Percentiles rank a stretch among this genome's conserved stretches.
phyloP scores from a whole-genome alignment of 1,139 yeast genomes.

The Sugiyamaella pinicola region DNA sequence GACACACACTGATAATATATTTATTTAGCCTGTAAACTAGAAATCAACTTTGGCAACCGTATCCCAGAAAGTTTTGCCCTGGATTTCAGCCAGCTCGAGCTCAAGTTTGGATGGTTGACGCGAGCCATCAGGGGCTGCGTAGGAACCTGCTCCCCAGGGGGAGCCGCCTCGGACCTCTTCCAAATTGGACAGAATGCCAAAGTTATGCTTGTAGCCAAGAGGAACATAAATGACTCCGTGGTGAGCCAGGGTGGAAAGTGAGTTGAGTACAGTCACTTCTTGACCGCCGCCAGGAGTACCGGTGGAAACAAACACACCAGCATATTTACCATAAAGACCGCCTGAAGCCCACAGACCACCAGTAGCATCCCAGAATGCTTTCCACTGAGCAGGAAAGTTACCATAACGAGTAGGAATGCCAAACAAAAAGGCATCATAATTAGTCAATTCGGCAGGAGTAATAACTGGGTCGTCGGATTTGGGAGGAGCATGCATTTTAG shows the following conservation, averaged over 20 bases:
- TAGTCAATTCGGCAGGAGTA: conserved; percentile 56
- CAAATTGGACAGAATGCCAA: conserved; percentile 59
- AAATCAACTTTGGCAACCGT: conserved; percentile 35
- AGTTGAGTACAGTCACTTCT: conserved; percentile 67
- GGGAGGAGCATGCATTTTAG: conserved; percentile 64
- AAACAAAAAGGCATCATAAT: conserved; percentile 74
- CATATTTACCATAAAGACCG: conserved; percentile 71
- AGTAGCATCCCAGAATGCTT: conserved; percentile 78
- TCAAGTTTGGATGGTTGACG: conserved; percentile 71
- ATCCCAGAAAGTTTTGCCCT: conserved; percentile 66
- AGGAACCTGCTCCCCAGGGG: conserved; percentile 88
- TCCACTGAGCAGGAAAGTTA: conserved; percentile 78
- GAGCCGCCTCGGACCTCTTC: conserved; percentile 80
- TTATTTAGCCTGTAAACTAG: background rate
- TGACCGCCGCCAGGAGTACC: conserved; percentile 87
- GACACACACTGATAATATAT: no score
- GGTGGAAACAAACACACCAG: conserved; percentile 75
- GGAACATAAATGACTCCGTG: conserved; percentile 83
- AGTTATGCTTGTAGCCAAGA: conserved; percentile 70
- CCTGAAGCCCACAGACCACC: conserved; percentile 85
- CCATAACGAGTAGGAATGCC: conserved; percentile 88
- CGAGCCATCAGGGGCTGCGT: conserved; percentile 78
- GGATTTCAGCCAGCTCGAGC: conserved; percentile 60
- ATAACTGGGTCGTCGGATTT: conserved; percentile 73
- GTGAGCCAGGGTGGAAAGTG: conserved; percentile 69